Evolutionary conservation across 176 grass and related monocot genomes (phyloP), one percentile per base, ranked within the genome.

Genomic region (Canna indica): DNA sequence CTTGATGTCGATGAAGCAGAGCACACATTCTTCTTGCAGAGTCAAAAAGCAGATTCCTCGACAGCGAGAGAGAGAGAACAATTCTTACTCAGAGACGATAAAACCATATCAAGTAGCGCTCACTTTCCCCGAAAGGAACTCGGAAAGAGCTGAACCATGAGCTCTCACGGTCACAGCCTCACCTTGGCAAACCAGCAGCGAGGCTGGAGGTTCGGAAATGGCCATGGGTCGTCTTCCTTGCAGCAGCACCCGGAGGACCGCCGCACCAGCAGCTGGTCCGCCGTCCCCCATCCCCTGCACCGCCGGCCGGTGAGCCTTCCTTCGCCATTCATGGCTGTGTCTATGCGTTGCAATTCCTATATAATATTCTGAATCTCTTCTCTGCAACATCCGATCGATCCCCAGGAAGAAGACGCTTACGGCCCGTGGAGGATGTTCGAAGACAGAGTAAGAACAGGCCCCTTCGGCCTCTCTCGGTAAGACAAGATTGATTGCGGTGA

Each of bases 381-480:
- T n/a, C n/a, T n/a, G n/a, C n/a, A n/a, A n/a, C n/a, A n/a, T n/a
- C n/a, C n/a, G n/a, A n/a, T n/a, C n/a, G n/a, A n/a, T 69, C 3
- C 13, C 52, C 71, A 85, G 83, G 73, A 66, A 47, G 83, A 80
- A 29, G 83, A 85, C 28, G 30, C 67, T n/a, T 33, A 42, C 57
- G 9, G 13, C 30, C 76, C 73, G 18, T 85, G 77, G 73, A 85
- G 83, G 72, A 36, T 81, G 26, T 85, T 85, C 22, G 83, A 85
- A 48, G 78, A 80, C 47, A 66, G 83, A 64, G 67, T 85, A 12
- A 80, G 83, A 68, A 85, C 77, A 11, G 83, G 83, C 1, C 83
- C 83, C 13, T 85, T 66, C 48, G 78, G 67, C 33, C 60, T 85
- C 30, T 67, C 73, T 4, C 53, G 83, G 83, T 84, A 75, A 54